Evolutionary conservation across 352 stramenopile species (phyloP), one percentile per base, ranked within the genome.

Genomic region (Globisporangium spiculum): DNA sequence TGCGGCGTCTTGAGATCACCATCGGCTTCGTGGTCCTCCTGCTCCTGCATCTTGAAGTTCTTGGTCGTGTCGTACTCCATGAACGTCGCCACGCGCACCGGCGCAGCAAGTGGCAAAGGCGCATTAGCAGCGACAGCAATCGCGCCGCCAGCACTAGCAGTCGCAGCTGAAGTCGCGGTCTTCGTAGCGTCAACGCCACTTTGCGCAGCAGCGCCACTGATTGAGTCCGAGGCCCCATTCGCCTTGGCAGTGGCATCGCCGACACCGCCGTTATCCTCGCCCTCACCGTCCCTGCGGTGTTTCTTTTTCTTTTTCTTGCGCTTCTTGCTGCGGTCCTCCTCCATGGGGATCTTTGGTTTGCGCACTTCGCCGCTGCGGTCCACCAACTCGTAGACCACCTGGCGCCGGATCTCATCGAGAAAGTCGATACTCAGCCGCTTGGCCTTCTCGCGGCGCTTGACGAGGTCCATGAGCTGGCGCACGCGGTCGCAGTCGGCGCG

Each of bases 401-500:
- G 88, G 24, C 66, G 71, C 0, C 81, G 81, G 41, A 92, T 91
- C 41, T 94, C 88, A 41, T 93, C 84, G 26, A 96, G 58, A 58
- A 83, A 93, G 46, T 96, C 78, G 53, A 98, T 69, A n/a, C 90
- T 73, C n/a, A 90, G 67, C 24, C 84, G 75, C 75, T 92, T 93
- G 10, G 94, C 72, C 73, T 89, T 77, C 72, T 99, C 96, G 67
- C 94, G 87, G 57, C 82, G 80, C 26, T 86, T 79, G 18, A 98
- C 87, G 16, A 98, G 75, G 30, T 93, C 84, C 63, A 97, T 58
- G 18, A 98, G 71, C 4, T 84, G 71, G 9, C 83, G 77, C n/a
- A 98, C 76, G 27, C 86, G 89, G 59, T 98, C 94, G 83, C 98
- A 99, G 75, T 99, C 97, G 24, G 89, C 75, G 55, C 91, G 86